phyloP scores from a whole-genome alignment of 805 yeast species.

The Lachancea waltii region DNA sequence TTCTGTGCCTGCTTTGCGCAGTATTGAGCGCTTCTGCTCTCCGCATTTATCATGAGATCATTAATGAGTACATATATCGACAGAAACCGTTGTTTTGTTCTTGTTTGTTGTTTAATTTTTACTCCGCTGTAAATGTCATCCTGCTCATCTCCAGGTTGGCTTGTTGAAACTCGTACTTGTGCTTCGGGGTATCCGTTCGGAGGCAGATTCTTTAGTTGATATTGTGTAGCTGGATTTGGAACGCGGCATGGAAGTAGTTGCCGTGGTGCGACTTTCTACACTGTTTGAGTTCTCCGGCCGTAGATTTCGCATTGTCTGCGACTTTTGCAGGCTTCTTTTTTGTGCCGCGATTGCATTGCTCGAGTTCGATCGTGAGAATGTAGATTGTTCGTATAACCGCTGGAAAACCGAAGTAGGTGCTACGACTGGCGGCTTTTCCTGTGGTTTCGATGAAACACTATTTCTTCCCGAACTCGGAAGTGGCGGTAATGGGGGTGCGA shows the following conservation, averaged over 20 bases:
- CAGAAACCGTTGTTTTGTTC: too few species aligned
- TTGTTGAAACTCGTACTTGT: slow-evolving; percentile 1
- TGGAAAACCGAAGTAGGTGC: slow-evolving; percentile 22
- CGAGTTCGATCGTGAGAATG: slow-evolving; percentile 21
- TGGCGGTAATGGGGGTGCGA: not conserved
- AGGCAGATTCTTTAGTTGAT: not conserved
- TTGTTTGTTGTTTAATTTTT: too few species aligned
- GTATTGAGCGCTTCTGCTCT: too few species aligned
- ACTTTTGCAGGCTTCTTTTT: slow-evolving; percentile 4
- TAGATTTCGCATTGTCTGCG: slow-evolving; percentile 11
- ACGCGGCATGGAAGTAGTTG: too few species aligned
- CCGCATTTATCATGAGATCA: too few species aligned
- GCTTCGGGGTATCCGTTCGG: slow-evolving; percentile 1
- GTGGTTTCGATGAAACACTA: too few species aligned
- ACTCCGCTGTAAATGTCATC: too few species aligned
- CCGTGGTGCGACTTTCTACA: too few species aligned
- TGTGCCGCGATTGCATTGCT: slow-evolving; percentile 8
- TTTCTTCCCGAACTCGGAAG: slow-evolving; percentile 3
- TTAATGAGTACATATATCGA: too few species aligned
- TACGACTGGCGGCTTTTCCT: not conserved
- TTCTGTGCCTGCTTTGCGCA: too few species aligned
- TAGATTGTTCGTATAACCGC: slow-evolving; percentile 20
- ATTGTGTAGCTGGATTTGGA: slow-evolving; percentile 5
- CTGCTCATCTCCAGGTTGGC: slow-evolving; percentile 4
- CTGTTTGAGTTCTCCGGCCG: slow-evolving; percentile 4